Base-by-base conservation (phyloP, 2,329 filamentous ascomycete species). In the Cryphonectria carpinicola region DNA sequence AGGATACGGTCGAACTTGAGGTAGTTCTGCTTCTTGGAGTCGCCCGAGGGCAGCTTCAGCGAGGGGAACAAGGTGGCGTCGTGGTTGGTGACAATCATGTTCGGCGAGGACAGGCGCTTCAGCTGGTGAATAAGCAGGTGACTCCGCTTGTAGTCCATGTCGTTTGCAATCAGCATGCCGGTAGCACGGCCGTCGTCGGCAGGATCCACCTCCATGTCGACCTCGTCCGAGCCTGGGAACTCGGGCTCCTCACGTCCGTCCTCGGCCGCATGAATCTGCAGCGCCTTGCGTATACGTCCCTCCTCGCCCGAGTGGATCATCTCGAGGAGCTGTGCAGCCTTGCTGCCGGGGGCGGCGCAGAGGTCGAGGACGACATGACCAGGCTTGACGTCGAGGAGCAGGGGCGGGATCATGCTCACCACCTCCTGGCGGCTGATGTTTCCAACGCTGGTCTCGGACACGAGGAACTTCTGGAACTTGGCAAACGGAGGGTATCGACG, bases 61-160 rank as follows among this genome's bases (percentile, higher is more conserved):
- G 95, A 94, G 3, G 96, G 96, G 81, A 95, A 99, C 80, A 97
- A 90, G 5, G 95, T 98, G 58, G 96, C 96, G 81, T 99, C 96
- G 83, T 99, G 95, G 80, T 99, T 98, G 58, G 94, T 98, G 73
- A 99, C 95, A 73, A 99, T 92, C 75, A 99, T 85, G 80, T 99
- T 99, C 3, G 96, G 95, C 5, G 96, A 98, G 73, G 95, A 97
- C 66, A 99, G 87, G 73, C 96, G 92, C 87, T 99, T 99, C 77
- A 98, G 92, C 82, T 99, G 96, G 81, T 99, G 96, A 64, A 98
- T 93, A 79, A 99, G 84, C 93, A 99, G 96, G 82, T 98, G 96
- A 69, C 94, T 94, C 74, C 96, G 92, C 85, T 95, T 97, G 85
- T 98, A 98, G 81, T 99, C 96, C 76, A 93, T 90, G 78, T 99